Base-by-base conservation (phyloP, 2,329 filamentous ascomycete species). In the Verticillium zaregamsianum region DNA sequence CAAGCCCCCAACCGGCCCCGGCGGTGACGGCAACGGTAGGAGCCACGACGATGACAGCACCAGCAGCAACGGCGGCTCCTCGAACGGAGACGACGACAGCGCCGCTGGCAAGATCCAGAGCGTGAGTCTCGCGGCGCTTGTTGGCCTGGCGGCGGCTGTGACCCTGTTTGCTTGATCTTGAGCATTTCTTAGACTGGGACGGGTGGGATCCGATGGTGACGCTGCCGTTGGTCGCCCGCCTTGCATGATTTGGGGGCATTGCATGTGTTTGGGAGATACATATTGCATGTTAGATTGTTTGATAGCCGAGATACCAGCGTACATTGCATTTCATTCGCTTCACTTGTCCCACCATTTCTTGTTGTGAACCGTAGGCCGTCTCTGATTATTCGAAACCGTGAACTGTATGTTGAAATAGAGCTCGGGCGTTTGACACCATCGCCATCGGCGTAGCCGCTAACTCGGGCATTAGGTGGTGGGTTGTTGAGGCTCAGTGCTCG, bases 81-180 rank as follows among this genome's bases (percentile, higher is more conserved):
- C 17, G 2, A 31, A 57, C 9, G 39, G 54, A 2, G 60, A 64
- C 4, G 37, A 58, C 25, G 64, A 60, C 33, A 58, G 55, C 37
- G 64, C 64, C 8, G 62, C 59, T 5, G 55, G 54, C n/a, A 37
- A 25, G 31, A 9, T 59, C n/a, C 11, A 31, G 3, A 17, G 58
- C 25, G 58, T 23, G 7, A 35, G 40, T 31, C 5, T 59, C 31
- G 20, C 58, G 8, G 39, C n/a, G 8, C 40, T 59, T 2, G 45
- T 59, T 2, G 20, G 25, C 14, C 40, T 59, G 17, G 28, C 32
- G 28, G 45, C n/a, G 17, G 58, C 58, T 17, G 58, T 54, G 45
- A 28, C 20, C 6, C 17, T 23, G 45, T 52, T 52, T 52, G 45
- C 45, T 52, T 52, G 45, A 52, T 8, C 23, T 52, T 52, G 45